Percentiles rank a stretch among this genome's conserved stretches.
Conservation (phyloP, 352 stramenopile genomes). For the Aphanomyces euteiches region DNA sequence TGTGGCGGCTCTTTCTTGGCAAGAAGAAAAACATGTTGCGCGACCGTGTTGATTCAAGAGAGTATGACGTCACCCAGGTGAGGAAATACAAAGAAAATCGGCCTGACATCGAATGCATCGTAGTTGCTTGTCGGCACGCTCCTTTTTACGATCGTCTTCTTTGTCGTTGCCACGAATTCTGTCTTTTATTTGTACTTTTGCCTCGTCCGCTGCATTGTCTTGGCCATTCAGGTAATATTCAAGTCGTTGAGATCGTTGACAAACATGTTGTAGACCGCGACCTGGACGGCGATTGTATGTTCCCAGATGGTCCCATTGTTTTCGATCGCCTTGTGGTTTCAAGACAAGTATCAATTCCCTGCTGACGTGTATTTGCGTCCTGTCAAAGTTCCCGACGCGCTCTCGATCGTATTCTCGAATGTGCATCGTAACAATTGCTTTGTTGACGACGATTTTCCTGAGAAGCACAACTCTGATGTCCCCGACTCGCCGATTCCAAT, state of each 20-base stretch:
- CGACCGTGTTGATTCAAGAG: conserved; percentile 89
- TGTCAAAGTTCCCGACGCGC: background rate
- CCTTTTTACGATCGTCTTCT: conserved; percentile 89
- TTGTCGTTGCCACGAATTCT: conserved; percentile 91
- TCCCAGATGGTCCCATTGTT: conserved; percentile 18
- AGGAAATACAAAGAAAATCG: too few relatives aligned
- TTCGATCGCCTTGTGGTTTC: conserved; percentile 16
- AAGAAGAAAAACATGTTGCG: conserved; percentile 93
- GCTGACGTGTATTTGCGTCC: conserved; percentile 21
- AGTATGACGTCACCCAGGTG: conserved; percentile 91
- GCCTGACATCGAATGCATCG: background rate
- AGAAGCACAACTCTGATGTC: background rate
- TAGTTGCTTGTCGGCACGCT: conserved; percentile 90
- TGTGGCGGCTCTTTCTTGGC: conserved; percentile 91
- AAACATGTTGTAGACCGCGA: background rate
- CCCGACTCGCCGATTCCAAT: background rate
- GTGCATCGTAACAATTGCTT: conserved; percentile 18
- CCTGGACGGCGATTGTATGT: conserved; percentile 16
- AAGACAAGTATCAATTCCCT: conserved; percentile 18
- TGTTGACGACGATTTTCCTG: conserved; percentile 16
- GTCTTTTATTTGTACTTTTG: conserved; percentile 93
- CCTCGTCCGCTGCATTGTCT: conserved; percentile 57
- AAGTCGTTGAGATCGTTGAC: too few relatives aligned
- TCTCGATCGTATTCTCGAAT: conserved; percentile 22
- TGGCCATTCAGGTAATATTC: conserved; percentile 32